Conservation (phyloP, 495 filamentous ascomycete genomes). For the Tuber calosporum region DNA sequence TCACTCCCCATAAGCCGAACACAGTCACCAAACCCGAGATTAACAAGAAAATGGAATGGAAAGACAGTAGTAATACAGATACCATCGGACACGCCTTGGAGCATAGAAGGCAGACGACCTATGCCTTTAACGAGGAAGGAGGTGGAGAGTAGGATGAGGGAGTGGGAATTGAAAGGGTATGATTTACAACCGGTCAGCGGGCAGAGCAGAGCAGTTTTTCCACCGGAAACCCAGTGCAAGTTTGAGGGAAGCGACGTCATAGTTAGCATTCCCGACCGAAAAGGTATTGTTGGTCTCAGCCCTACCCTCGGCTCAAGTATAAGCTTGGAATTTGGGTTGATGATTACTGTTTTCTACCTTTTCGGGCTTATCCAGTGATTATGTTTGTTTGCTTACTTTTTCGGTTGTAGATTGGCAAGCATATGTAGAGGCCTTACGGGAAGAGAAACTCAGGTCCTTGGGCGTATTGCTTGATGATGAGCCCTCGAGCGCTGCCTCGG, state of each 20-base stretch:
- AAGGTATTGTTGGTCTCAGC: conserved; percentile 25
- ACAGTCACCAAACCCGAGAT: conserved; percentile 32
- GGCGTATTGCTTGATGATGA: conserved; percentile 74
- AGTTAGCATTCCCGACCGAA: conserved; percentile 69
- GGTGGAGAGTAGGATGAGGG: conserved; percentile 57
- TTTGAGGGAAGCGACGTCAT: conserved; percentile 46
- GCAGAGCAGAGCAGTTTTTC: conserved; percentile 68
- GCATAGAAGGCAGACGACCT: conserved; percentile 53
- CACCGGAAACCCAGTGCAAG: conserved; percentile 55
- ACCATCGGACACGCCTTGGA: conserved; percentile 52
- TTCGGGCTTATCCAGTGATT: not conserved
- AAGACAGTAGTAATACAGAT: conserved; percentile 67
- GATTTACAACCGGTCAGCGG: conserved; percentile 46
- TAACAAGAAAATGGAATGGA: conserved; percentile 53
- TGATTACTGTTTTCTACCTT: not conserved
- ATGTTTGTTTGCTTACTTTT: not conserved
- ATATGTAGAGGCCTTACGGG: conserved; percentile 71
- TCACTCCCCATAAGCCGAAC: conserved; percentile 25
- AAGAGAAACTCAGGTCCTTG: conserved; percentile 83
- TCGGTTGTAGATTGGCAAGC: conserved; percentile 61
- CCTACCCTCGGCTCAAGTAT: not conserved
- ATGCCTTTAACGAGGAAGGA: conserved; percentile 56
- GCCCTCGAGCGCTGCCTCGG: conserved; percentile 47
- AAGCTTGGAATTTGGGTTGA: not conserved
- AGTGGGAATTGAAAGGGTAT: conserved; percentile 71